Base-by-base conservation (phyloP, 495 filamentous ascomycete species). In the Jackrogersella minutella region DNA sequence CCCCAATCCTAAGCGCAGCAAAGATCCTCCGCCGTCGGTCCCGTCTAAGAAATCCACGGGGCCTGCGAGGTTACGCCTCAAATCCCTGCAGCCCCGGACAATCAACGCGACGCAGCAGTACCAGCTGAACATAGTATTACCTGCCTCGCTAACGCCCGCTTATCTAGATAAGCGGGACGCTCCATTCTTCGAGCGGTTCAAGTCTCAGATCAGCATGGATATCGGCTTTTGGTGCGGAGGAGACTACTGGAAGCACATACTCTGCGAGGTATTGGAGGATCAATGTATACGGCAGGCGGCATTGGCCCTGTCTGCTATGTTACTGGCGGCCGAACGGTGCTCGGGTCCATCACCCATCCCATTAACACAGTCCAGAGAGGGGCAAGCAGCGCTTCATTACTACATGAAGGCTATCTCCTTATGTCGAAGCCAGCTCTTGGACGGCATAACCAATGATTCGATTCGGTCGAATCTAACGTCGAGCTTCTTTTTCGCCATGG, bases 321-420 rank as follows among this genome's bases (percentile, higher is more conserved):
- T 68, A 0, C 54, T 52, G 31, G 64, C 61, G 14, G 62, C 58
- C 19, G 65, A 68, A 19, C 43, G 52, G 41, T 53, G 34, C 19
- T 39, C 55, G 13, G 49, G 56, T 43, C 30, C 19, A 26, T 58
- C 13, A 8, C 22, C 62, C 3, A 22, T 4, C 1, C 44, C 54
- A 13, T 21, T 64, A 13, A 43, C 46, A 13, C 43, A 66, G 39
- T 49, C 52, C 40, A 63, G 21, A 62, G 71, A 57, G 55, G 60
- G 61, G 0, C 58, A 53, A 22, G 53, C 30, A 21, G 73, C 73
- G 14, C 49, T 77, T 11, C 53, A 54, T 2, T 65, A 77, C 53
- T 73, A 77, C 16, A 68, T 69, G 26, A 59, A 72, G 30, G 68
- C 74, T 4, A 63, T 76, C 13, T 58, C 69, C 7, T 24, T 71